Evolutionary conservation across 1,284 basidiomycete genomes (phyloP), one percentile per base, ranked within the genome.

Genomic region (Boletellus sp.): DNA sequence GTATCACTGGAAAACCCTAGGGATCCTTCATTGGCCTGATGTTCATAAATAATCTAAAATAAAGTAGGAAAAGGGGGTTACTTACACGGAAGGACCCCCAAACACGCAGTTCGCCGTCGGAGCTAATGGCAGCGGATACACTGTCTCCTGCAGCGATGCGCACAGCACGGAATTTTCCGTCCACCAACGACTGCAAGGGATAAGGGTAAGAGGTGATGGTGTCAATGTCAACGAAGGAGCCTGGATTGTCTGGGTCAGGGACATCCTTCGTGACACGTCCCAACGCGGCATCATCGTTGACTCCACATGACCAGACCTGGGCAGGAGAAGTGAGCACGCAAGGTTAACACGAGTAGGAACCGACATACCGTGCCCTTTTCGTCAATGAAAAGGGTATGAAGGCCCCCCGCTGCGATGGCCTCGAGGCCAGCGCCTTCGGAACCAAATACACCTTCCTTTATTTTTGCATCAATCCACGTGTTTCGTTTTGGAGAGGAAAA

Each of bases 61-160:
- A 41, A 41, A 37, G 36, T 45, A 22, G 43, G 9, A 37, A 36
- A 46, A 16, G 8, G 33, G 30, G 33, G 30, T 38, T 29, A 73
- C 89, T 60, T 66, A 94, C 94, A 36, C 91, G 78, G 74, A 96
- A 97, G 44, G 86, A 87, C 29, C 94, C 94, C 94, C 94, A 97
- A 11, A 89, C 88, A 42, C 87, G 75, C 20, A 96, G 69, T 50
- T 90, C 82, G 34, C 94, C 93, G 45, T 83, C 73, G 48, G 79
- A 76, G 48, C 83, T 84, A 51, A 95, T 74, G 13, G 88, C 91
- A 32, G 90, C 84, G 55, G 84, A 89, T 53, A 91, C 84, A 52
- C 83, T 91, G 64, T 94, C 92, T 14, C 92, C 91, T 17, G 89
- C 87, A 30, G 82, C 86, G 40, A 91, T 76, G 50, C 82, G 78